phyloP scores from a whole-genome alignment of 805 yeast species.

The Danielozyma ontarioensis region DNA sequence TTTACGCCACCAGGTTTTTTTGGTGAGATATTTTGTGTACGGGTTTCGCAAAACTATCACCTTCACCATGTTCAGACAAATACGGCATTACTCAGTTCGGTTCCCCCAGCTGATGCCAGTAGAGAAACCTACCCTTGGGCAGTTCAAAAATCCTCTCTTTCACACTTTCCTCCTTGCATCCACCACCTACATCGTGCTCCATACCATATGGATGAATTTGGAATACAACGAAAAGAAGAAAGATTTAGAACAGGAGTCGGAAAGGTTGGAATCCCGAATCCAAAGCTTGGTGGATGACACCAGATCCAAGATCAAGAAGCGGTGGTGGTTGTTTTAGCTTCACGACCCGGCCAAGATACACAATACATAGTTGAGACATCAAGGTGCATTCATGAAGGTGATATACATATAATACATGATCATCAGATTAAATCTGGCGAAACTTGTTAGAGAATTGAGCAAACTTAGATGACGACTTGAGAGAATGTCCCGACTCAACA shows the following conservation, averaged over 20 bases:
- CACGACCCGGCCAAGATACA: too few species aligned
- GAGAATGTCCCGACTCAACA: conserved; percentile 9
- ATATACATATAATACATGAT: too few species aligned
- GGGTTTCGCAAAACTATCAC: too few species aligned
- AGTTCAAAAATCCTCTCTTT: conserved; percentile 33
- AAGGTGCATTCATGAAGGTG: too few species aligned
- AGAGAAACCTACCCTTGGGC: conserved; percentile 26
- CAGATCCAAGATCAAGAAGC: too few species aligned
- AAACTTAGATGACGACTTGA: conserved; percentile 23
- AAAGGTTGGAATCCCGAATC: conserved; percentile 7
- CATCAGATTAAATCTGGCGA: too few species aligned
- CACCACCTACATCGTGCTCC: conserved; percentile 30
- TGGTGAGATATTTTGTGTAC: too few species aligned
- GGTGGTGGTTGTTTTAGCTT: conserved; percentile 10
- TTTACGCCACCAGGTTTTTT: too few species aligned
- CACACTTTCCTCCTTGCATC: conserved; percentile 37
- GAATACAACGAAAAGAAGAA: conserved; percentile 20
- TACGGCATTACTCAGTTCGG: background rate
- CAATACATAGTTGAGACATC: too few species aligned
- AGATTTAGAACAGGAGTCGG: conserved; percentile 10
- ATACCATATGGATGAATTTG: conserved; percentile 26
- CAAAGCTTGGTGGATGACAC: conserved; percentile 6
- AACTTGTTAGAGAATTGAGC: conserved; percentile 28
- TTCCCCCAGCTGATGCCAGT: background rate
- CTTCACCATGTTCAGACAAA: too few species aligned